Evolutionary conservation across 768 basidiomycete genomes (phyloP).

Genomic region (Clitopilus passeckerianus): DNA sequence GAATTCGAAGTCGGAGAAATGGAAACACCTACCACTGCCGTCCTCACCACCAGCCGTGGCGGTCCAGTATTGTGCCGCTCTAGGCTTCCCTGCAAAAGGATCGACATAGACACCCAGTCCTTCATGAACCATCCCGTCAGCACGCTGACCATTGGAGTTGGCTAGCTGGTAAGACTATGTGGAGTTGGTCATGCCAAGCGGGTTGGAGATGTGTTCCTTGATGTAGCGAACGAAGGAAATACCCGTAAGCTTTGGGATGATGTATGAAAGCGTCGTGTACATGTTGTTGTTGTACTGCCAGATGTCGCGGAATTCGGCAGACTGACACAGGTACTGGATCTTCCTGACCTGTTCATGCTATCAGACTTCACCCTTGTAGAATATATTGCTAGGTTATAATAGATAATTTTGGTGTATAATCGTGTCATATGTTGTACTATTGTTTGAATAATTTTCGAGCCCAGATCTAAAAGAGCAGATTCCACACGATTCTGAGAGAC

Average conservation of each 20-base stretch:
- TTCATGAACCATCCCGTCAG: conserved; percentile 12
- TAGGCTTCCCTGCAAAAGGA: conserved; percentile 11
- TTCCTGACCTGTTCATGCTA: conserved; percentile 8
- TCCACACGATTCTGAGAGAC: too few relatives aligned
- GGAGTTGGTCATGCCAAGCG: conserved; percentile 19
- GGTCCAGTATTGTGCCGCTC: conserved; percentile 15
- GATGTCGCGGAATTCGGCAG: conserved; percentile 17
- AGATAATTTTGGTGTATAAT: too few relatives aligned
- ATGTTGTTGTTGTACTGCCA: conserved; percentile 21
- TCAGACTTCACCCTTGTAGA: not conserved
- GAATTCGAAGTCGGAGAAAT: not conserved
- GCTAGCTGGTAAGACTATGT: conserved; percentile 22
- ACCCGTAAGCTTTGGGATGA: conserved; percentile 11
- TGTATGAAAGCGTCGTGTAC: conserved; percentile 17
- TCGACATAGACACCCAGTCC: conserved; percentile 1
- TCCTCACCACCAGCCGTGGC: conserved; percentile 13
- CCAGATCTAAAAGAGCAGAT: too few relatives aligned
- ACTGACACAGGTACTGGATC: conserved; percentile 16
- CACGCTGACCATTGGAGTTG: conserved; percentile 18
- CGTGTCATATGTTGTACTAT: too few relatives aligned
- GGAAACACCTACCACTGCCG: conserved; percentile 11
- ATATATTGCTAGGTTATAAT: too few relatives aligned
- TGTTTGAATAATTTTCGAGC: too few relatives aligned
- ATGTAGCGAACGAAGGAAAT: conserved; percentile 17
- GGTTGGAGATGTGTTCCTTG: conserved; percentile 20